Conservation (phyloP, 495 filamentous ascomycete species). For the Aspergillus mulundensis region DNA sequence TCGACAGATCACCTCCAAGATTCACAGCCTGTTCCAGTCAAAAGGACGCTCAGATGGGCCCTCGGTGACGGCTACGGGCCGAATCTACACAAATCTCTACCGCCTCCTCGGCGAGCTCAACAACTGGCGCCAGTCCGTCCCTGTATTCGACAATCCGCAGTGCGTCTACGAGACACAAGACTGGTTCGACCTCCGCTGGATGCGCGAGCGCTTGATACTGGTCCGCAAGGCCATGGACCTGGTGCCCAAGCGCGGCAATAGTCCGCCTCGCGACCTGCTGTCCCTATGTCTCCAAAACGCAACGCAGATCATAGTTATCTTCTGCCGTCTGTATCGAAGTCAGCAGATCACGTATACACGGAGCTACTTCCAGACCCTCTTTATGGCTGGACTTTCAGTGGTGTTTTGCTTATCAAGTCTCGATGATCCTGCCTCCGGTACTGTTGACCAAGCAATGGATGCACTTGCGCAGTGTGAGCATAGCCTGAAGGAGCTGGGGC, state of each 20-base stretch:
- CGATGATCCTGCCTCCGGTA: slow-evolving; percentile 11
- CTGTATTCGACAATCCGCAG: slow-evolving; percentile 16
- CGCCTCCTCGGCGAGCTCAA: slow-evolving; percentile 19
- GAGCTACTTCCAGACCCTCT: slow-evolving; percentile 31
- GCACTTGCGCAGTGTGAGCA: slow-evolving; percentile 14
- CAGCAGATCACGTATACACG: slow-evolving; percentile 25
- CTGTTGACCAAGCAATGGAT: slow-evolving; percentile 12
- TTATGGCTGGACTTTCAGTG: slow-evolving; percentile 24
- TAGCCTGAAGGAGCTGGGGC: slow-evolving; percentile 19
- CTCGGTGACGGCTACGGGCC: slow-evolving; percentile 10
- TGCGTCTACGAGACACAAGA: slow-evolving; percentile 26
- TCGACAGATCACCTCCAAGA: slow-evolving; percentile 25
- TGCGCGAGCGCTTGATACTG: slow-evolving; percentile 21
- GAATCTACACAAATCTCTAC: slow-evolving; percentile 21
- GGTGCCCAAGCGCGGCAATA: slow-evolving; percentile 20
- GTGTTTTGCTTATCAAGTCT: slow-evolving; percentile 26
- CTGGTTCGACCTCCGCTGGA: slow-evolving; percentile 24
- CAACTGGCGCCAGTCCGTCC: slow-evolving; percentile 19
- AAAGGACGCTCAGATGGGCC: not conserved
- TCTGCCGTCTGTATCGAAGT: slow-evolving; percentile 22
- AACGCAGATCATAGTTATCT: slow-evolving; percentile 16
- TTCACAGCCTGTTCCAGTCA: slow-evolving; percentile 18
- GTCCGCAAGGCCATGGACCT: slow-evolving; percentile 27
- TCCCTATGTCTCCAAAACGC: slow-evolving; percentile 21
- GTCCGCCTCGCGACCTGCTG: slow-evolving; percentile 22